A percentile compares a stretch with the other conserved stretches of the same genome.
Evolutionary conservation across 495 filamentous ascomycete genomes (phyloP).

Genomic region (Immersiella caudata): DNA sequence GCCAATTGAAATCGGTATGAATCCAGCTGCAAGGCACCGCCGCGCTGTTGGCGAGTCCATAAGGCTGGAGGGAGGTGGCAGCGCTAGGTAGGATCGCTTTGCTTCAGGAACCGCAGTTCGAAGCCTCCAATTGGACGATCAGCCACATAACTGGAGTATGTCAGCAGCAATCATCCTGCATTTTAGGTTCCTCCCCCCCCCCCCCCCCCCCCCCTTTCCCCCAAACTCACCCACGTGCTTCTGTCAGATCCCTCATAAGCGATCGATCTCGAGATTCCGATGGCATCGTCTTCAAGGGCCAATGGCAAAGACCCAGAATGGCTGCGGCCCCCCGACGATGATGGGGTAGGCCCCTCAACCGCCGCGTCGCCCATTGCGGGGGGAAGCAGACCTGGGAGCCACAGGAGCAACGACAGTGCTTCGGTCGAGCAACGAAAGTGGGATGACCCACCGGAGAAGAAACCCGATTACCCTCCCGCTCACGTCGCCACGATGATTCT

Average conservation of each 20-base stretch:
- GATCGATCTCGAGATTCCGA: too few species aligned
- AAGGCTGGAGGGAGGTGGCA: neutral
- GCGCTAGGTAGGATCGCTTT: neutral
- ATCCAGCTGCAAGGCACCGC: neutral
- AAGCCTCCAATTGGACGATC: neutral
- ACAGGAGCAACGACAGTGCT: constrained; percentile 15
- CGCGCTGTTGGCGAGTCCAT: neutral
- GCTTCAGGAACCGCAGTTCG: neutral
- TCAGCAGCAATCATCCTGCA: neutral
- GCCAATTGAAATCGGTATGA: neutral
- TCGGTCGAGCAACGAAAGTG: constrained; percentile 17
- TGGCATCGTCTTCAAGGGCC: neutral
- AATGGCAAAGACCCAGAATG: neutral
- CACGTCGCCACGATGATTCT: constrained; percentile 29
- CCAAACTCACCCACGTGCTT: neutral
- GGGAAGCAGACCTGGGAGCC: neutral
- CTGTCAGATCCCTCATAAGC: neutral
- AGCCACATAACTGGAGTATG: neutral
- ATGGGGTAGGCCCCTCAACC: neutral
- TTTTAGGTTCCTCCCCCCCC: neutral
- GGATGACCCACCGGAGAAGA: constrained; percentile 34
- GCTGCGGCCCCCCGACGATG: neutral
- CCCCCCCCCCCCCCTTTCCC: neutral
- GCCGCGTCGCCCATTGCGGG: neutral
- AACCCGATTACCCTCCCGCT: constrained; percentile 6